Percentiles rank a stretch among this genome's conserved stretches.
Evolutionary conservation across 2,329 filamentous ascomycete species (phyloP).

Genomic region (Leptographium lundbergii): DNA sequence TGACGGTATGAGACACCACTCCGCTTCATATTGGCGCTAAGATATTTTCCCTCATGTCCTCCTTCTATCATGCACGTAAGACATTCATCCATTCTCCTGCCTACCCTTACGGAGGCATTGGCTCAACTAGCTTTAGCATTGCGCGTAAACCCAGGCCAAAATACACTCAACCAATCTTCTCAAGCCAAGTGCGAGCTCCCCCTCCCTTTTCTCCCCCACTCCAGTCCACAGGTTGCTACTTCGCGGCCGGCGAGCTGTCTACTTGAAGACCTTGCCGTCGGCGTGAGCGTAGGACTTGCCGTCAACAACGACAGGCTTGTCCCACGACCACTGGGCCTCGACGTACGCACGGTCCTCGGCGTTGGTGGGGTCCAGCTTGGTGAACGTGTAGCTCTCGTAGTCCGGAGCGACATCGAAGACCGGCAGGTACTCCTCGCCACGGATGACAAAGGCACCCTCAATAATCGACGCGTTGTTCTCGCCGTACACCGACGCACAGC

Average conservation of each 20-base stretch:
- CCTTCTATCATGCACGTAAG: not conserved
- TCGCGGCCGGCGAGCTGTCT: constrained; percentile 27
- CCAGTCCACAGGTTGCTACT: not conserved
- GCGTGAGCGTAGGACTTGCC: constrained; percentile 85
- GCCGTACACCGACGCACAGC: constrained; percentile 79
- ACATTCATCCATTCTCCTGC: not conserved
- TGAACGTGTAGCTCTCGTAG: constrained; percentile 92
- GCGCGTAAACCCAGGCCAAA: not conserved
- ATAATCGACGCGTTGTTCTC: constrained; percentile 80
- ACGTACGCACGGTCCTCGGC: constrained; percentile 75
- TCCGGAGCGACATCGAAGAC: constrained; percentile 97
- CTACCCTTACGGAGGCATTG: not conserved
- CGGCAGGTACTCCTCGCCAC: constrained; percentile 72
- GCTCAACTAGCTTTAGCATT: not conserved
- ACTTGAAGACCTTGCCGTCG: constrained; percentile 99
- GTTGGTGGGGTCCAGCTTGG: constrained; percentile 85
- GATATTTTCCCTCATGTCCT: not conserved
- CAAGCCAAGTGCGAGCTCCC: not conserved
- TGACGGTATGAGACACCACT: no score
- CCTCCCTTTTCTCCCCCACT: not conserved
- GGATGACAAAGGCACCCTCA: constrained; percentile 86
- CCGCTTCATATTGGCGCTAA: not conserved
- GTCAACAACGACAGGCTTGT: constrained; percentile 64
- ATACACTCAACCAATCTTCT: not conserved
- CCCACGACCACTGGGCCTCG: constrained; percentile 83